Base-by-base conservation (phyloP, 495 filamentous ascomycete species). In the Xylaria curta region DNA sequence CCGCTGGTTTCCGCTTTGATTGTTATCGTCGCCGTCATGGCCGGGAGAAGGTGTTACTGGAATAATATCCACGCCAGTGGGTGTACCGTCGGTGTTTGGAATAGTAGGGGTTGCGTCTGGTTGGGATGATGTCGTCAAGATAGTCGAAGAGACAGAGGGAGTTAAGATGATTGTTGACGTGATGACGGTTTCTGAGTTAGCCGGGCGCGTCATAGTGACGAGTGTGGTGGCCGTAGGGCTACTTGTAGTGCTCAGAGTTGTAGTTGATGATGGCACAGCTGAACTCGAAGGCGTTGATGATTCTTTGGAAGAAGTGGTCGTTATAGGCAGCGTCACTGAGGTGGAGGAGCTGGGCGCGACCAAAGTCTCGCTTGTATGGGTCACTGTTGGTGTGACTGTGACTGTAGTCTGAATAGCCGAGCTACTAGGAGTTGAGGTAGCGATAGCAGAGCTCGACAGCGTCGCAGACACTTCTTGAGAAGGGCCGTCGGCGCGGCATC, bases 401-500 rank as follows among this genome's bases (percentile, higher is more conserved):
- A 68, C 36, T 36, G 51, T 54, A 54, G 64, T 36, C n/a, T 28
- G 28, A 66, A 2, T 3, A 26, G 46, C 24, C 47, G 64, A 61
- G 26, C 47, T 67, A 31, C 28, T 47, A 46, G 64, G n/a, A 3
- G 64, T 21, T 36, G 63, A n/a, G 36, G 70, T 68, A 19, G 31
- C 44, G 26, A 49, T 47, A 40, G 28, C 12, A 28, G 70, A 61
- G 58, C 64, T 63, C 12, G 70, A 63, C 3, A 56, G 21, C 19
- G 56, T 68, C 3, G 54, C 33, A 0, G 64, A 42, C 28, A 71
- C 72, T 17, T 70, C 72, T 6, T 76, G 69, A 65, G 80, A 42
- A 44, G 58, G 10, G 5, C 21, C 33, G 2, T 56, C 40, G 12
- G 13, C 73, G 33, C 72, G 70, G 66, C 84, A 86, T n/a, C 75